phyloP scores from a whole-genome alignment of 192 early-diverging fungal genomes.

The Coemansia sp. region DNA sequence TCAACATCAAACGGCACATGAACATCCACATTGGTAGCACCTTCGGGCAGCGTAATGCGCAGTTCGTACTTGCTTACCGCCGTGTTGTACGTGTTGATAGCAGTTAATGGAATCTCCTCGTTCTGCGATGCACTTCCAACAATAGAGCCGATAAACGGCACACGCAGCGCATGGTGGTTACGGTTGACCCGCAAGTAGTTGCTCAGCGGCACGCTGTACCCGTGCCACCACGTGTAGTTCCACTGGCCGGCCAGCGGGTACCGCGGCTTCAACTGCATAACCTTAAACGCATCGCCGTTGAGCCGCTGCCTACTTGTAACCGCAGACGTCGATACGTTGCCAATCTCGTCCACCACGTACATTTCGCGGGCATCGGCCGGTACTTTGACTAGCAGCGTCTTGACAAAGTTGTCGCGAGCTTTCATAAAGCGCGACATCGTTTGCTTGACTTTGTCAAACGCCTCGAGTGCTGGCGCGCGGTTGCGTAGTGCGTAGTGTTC shows the following conservation, averaged over 20 bases:
- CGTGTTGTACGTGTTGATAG: conserved; percentile 67
- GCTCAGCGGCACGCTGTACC: conserved; percentile 76
- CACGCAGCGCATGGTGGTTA: conserved; percentile 62
- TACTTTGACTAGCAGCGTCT: conserved; percentile 50
- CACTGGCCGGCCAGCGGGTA: conserved; percentile 97
- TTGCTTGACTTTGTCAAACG: conserved; percentile 36
- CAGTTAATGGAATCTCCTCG: conserved; percentile 62
- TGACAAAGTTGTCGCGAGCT: conserved; percentile 40
- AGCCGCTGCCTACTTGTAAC: conserved; percentile 7
- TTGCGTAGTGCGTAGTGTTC: conserved; percentile 75
- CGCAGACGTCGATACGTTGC: conserved; percentile 94
- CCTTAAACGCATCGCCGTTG: conserved; percentile 44
- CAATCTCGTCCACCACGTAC: conserved; percentile 80
- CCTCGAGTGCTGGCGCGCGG: conserved; percentile 37
- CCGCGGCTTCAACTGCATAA: conserved; percentile 81
- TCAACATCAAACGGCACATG: conserved; percentile 64
- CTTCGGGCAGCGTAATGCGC: conserved; percentile 86
- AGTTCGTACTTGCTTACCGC: conserved; percentile 67
- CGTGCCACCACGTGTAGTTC: conserved; percentile 95
- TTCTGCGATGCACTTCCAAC: conserved; percentile 65
- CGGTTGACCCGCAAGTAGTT: conserved; percentile 60
- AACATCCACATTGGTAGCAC: conserved; percentile 74
- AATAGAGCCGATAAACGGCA: conserved; percentile 69
- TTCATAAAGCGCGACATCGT: conserved; percentile 21
- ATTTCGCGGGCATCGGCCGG: conserved; percentile 71